These are phyloP conservation scores for Pythium catenulatum DNA, from an alignment of 352 stramenopile genomes.

Conservation along the genomic window DNA sequence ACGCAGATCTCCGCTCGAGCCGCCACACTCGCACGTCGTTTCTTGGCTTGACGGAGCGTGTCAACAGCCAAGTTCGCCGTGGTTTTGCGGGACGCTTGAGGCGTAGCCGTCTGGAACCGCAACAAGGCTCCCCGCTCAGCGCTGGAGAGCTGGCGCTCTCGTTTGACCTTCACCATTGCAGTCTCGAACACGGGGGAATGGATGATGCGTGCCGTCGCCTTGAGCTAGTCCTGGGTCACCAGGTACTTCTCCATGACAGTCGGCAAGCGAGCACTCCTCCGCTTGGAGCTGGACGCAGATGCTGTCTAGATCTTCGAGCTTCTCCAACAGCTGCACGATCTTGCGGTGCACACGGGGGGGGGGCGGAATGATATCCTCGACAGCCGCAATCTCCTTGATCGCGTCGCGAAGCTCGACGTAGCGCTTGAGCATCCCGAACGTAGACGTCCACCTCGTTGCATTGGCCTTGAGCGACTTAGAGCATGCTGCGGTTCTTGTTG, in stretches of 20 bases:
- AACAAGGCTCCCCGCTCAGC: neutral
- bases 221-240: conserved; percentile 41
- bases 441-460: conserved; percentile 25
- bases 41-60: too few relatives aligned
- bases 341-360: neutral
- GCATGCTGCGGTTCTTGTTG: neutral
- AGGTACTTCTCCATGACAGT: conserved; percentile 42
- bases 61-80: too few relatives aligned
- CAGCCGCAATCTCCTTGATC: neutral
- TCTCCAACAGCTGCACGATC: neutral
- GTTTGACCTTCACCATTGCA: conserved; percentile 26
- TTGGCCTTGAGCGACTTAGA: conserved; percentile 23
- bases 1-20: conserved; percentile 83
- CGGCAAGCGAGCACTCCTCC: neutral
- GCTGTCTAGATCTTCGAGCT: neutral
- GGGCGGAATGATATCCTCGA: conserved; percentile 27
- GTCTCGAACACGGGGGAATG: conserved; percentile 32
- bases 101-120: conserved; percentile 2
- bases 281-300: neutral
- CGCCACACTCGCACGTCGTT: too few relatives aligned
- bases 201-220: conserved; percentile 6
- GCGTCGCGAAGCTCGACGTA: conserved; percentile 22
- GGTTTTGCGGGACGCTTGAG: too few relatives aligned
- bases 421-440: conserved; percentile 32
- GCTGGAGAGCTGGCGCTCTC: neutral